Evolutionary conservation across 352 stramenopile genomes (phyloP).

Genomic region (Peronospora destructor): DNA sequence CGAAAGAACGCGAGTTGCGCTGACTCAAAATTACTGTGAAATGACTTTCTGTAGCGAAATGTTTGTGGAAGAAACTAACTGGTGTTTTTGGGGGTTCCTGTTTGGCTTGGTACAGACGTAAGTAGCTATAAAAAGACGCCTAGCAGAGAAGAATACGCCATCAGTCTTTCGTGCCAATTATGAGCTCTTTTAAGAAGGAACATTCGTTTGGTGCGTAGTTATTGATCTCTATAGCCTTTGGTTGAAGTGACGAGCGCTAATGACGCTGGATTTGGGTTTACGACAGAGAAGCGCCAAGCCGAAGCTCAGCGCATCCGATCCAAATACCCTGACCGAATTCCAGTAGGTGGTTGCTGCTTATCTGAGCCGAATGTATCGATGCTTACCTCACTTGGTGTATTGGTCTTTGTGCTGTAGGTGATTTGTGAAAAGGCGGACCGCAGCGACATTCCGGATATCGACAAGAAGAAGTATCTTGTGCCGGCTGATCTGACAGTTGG

Average conservation of each 20-base stretch:
- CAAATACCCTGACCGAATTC: conserved; percentile 98
- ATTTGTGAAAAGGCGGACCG: conserved; percentile 94
- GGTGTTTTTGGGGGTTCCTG: conserved; percentile 6
- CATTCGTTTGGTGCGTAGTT: conserved; percentile 69
- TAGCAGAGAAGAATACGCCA: conserved; percentile 10
- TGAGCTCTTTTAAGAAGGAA: conserved; percentile 90
- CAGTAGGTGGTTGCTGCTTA: conserved; percentile 42
- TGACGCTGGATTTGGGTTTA: conserved; percentile 11
- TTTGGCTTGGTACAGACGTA: conserved; percentile 19
- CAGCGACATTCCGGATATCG: conserved; percentile 98
- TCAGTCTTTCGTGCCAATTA: conserved; percentile 22
- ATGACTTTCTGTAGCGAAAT: no score
- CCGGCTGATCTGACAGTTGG: conserved; percentile 95
- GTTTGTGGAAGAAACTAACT: conserved; percentile 10
- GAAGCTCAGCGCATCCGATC: conserved; percentile 96
- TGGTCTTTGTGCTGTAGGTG: conserved; percentile 33
- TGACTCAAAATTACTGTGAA: conserved; percentile 1
- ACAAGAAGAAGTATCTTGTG: conserved; percentile 99
- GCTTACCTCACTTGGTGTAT: neutral
- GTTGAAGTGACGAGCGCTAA: conserved; percentile 5
- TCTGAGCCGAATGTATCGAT: neutral
- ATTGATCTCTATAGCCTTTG: neutral
- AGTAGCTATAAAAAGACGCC: conserved; percentile 8
- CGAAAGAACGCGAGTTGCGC: conserved; percentile 1
- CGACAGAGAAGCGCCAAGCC: conserved; percentile 92